Evolutionary conservation across 768 basidiomycete species (phyloP).

Genomic region (Paxillus rubicundulus): DNA sequence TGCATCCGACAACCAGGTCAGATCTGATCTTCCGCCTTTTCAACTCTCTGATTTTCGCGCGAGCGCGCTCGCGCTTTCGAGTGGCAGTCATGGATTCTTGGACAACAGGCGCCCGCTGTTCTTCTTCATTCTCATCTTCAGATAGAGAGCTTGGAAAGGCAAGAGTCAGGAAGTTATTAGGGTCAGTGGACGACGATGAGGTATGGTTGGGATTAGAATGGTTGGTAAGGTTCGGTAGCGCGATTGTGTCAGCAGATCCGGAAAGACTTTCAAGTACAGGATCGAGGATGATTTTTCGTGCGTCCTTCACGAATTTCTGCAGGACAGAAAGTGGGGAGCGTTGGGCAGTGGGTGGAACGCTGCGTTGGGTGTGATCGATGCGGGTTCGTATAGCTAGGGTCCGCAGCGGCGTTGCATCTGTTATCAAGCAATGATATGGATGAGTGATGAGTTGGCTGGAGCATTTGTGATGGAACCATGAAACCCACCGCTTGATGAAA

Average conservation of each 20-base stretch:
- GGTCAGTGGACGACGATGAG: constrained; percentile 21
- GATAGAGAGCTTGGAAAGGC: constrained; percentile 27
- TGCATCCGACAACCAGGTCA: constrained; percentile 33
- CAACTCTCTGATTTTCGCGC: constrained; percentile 52
- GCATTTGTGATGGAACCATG: not conserved
- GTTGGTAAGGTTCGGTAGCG: constrained; percentile 27
- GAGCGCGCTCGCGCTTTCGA: constrained; percentile 42
- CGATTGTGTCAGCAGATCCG: constrained; percentile 14
- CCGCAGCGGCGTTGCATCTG: constrained; percentile 57
- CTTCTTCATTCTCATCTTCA: constrained; percentile 33
- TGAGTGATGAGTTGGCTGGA: not conserved
- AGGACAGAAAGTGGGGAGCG: constrained; percentile 50
- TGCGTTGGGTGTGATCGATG: constrained; percentile 36
- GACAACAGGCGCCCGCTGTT: constrained; percentile 4
- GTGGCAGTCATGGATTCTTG: constrained; percentile 17
- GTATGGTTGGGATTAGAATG: constrained; percentile 25
- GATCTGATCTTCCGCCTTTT: constrained; percentile 49
- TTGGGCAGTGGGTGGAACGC: constrained; percentile 39
- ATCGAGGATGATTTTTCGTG: constrained; percentile 49
- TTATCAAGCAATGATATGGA: not conserved
- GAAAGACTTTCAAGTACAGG: constrained; percentile 34
- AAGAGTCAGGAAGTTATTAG: constrained; percentile 15
- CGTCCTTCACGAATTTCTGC: constrained; percentile 55
- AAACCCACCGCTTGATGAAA: constrained; percentile 51
- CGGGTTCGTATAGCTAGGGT: constrained; percentile 42